Percentiles rank a stretch among this genome's conserved stretches.
Conservation (phyloP, 2,329 filamentous ascomycete species). For the Penicillium sp. region DNA sequence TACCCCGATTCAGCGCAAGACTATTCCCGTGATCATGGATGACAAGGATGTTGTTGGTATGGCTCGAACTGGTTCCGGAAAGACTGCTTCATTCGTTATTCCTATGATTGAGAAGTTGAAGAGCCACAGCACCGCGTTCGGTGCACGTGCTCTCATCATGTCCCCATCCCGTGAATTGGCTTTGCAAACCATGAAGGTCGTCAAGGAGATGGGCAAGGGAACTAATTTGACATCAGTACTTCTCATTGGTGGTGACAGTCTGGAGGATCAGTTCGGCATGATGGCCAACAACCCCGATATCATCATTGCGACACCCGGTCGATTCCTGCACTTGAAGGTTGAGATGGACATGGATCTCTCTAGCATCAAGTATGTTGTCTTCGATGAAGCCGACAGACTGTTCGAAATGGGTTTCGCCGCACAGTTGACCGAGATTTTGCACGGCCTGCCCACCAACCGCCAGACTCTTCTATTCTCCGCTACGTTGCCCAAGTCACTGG, state of each 20-base stretch:
- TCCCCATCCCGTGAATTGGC: constrained; percentile 93
- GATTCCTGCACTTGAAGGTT: constrained; percentile 94
- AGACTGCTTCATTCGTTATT: constrained; percentile 96
- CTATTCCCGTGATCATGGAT: constrained; percentile 86
- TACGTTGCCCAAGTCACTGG: constrained; percentile 86
- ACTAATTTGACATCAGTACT: constrained; percentile 90
- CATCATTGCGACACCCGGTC: constrained; percentile 92
- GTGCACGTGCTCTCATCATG: constrained; percentile 80
- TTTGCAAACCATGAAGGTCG: constrained; percentile 90
- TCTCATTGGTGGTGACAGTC: constrained; percentile 88
- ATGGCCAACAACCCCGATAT: constrained; percentile 97
- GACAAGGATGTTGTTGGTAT: constrained; percentile 97
- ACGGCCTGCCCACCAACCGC: constrained; percentile 77
- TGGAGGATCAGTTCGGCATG: constrained; percentile 90
- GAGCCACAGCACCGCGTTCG: constrained; percentile 80
- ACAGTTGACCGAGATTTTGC: constrained; percentile 88
- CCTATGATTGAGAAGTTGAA: constrained; percentile 96
- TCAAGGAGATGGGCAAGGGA: constrained; percentile 87
- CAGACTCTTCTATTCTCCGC: constrained; percentile 96
- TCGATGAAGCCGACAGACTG: constrained; percentile 93
- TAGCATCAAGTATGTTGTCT: constrained; percentile 90
- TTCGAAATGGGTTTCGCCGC: constrained; percentile 99
- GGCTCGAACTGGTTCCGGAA: constrained; percentile 97
- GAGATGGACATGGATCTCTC: constrained; percentile 93
- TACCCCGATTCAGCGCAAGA: constrained; percentile 95